A percentile compares a stretch with the other conserved stretches of the same genome.
These are phyloP conservation scores for Aristolochia contorta DNA, from an alignment of 164 flowering plant species.

Conservation along the genomic window DNA sequence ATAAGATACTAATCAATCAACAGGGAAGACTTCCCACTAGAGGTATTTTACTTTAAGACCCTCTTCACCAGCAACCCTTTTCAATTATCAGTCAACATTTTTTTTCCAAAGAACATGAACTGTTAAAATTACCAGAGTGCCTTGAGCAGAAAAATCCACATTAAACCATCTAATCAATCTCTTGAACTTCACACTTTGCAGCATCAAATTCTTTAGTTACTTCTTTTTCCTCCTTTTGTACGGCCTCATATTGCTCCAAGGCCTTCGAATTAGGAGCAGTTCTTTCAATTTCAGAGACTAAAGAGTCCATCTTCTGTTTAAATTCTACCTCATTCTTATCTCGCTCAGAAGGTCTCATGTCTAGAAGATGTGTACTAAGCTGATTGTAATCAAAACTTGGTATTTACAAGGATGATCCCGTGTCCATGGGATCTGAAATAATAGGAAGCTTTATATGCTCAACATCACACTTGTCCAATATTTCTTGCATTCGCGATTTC, in stretches of 20 bases:
- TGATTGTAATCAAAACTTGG: slow-evolving; percentile 65
- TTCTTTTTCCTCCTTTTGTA: slow-evolving; percentile 65
- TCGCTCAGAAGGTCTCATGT: slow-evolving; percentile 48
- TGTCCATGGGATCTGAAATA: slow-evolving; percentile 70
- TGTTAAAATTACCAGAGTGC: too few relatives aligned
- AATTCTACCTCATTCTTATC: slow-evolving; percentile 82
- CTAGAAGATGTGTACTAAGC: slow-evolving; percentile 46
- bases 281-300: slow-evolving; percentile 86
- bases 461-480: slow-evolving; percentile 81
- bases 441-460: slow-evolving; percentile 79
- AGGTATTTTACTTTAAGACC: too few relatives aligned
- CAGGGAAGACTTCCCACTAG: too few relatives aligned
- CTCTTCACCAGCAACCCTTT: too few relatives aligned
- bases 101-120: too few relatives aligned
- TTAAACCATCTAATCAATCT: slow-evolving; percentile 18
- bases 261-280: slow-evolving; percentile 97
- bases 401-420: slow-evolving; percentile 29
- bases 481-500: slow-evolving; percentile 57
- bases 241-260: slow-evolving; percentile 82
- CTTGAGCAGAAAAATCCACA: too few relatives aligned
- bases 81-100: too few relatives aligned
- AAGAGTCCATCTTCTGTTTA: slow-evolving; percentile 61
- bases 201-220: slow-evolving; percentile 74
- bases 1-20: too few relatives aligned
- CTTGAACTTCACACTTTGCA: slow-evolving; percentile 67